Evolutionary conservation across 2,329 filamentous ascomycete species (phyloP).

Genomic region (Tolypocladium inflatum): DNA sequence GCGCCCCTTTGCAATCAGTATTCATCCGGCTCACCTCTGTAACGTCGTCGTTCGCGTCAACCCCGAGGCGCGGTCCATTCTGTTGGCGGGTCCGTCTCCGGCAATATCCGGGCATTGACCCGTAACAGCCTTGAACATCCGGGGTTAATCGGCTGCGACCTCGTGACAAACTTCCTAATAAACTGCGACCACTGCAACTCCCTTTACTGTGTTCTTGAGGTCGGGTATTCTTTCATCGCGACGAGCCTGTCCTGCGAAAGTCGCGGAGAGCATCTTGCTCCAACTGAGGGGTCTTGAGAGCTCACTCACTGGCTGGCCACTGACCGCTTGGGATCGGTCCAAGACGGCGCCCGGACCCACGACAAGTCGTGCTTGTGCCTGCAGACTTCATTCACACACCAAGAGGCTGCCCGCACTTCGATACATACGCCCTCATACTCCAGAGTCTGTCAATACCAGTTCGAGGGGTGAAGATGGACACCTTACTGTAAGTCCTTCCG

Average conservation of each 20-base stretch:
- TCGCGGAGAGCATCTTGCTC: background rate
- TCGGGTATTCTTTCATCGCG: background rate
- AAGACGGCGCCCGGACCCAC: background rate
- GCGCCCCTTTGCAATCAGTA: background rate
- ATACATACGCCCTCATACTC: background rate
- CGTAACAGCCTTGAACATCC: background rate
- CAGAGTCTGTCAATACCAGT: background rate
- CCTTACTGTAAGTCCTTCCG: constrained; percentile 45
- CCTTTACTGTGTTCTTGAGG: background rate
- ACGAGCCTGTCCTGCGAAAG: background rate
- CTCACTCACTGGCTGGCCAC: background rate
- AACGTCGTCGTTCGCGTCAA: background rate
- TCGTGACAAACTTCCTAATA: background rate
- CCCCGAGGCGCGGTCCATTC: background rate
- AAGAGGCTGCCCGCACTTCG: background rate
- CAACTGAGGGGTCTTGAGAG: background rate
- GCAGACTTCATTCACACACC: background rate
- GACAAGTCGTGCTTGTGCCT: background rate
- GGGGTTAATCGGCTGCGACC: background rate
- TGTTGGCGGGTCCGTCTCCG: background rate
- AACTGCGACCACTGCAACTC: background rate
- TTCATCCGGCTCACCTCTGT: background rate
- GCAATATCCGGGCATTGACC: background rate
- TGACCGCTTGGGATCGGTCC: background rate
- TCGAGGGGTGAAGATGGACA: constrained; percentile 41